Evolutionary conservation across 345 rosid species (phyloP), one percentile per base, ranked within the genome.

Genomic region (Sapria himalayana): DNA sequence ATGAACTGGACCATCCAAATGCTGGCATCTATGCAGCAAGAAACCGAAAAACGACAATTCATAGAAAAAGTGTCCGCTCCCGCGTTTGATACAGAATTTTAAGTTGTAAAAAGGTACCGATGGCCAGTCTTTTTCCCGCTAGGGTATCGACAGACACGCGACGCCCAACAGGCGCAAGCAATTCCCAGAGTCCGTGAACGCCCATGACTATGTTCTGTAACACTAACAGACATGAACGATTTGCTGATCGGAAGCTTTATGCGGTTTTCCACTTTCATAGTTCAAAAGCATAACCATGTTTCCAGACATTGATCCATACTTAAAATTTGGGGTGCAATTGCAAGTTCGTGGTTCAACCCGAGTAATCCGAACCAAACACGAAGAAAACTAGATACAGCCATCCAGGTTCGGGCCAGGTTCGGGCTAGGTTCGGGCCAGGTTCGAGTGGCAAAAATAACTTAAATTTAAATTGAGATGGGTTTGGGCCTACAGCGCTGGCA

Each of bases 1-100:
- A 89, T 78, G 66, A 89, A 89, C 54, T 89, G 98, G 32, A 89
- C 65, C 80, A 89, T 70, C 94, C 94, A 81, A 56, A 85, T 85
- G 33, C 97, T 85, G 46, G 97, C 97, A 56, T 85, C 96, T 84
- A 52, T 14, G 46, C 41, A 25, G 12, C 11, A 19, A 19, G 15
- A 25, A 5, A 51, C 22, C 13, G 10, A 39, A 15, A 39, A 14
- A 8, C 25, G 23, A 42, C 21, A 10, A 29, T 13, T 14, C 11
- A 43, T 15, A 9, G 21, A 8, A 7, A 31, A 47, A 0, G 5
- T 25, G n/a, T n/a, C n/a, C n/a, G n/a, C n/a, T n/a, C n/a, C n/a
- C n/a, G n/a, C n/a, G n/a, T n/a, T n/a, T n/a, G n/a, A n/a, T n/a
- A n/a, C n/a, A n/a, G n/a, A n/a, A n/a, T n/a, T n/a, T 36, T 22